Conservation (phyloP, 805 yeast species). For the Candida ortonii region DNA sequence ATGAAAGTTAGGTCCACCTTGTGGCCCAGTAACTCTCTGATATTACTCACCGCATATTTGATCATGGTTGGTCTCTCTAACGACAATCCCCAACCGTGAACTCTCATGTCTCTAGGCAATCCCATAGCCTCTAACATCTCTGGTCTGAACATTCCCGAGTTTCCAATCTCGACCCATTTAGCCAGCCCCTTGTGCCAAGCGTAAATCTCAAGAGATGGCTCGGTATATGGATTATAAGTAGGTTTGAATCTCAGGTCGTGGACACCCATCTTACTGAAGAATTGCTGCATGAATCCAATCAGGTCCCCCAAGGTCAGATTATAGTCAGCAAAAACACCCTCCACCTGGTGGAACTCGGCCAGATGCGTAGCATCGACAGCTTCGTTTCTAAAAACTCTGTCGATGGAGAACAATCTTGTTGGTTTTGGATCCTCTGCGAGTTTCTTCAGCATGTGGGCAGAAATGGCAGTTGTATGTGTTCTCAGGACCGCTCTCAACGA, state of each 20-base stretch:
- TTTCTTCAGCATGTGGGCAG: conserved; percentile 81
- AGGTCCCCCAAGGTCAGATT: conserved; percentile 91
- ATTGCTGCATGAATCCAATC: conserved; percentile 97
- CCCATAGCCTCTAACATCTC: conserved; percentile 99
- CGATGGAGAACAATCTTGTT: conserved; percentile 89
- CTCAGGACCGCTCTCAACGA: conserved; percentile 88
- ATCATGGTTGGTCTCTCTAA: conserved; percentile 99
- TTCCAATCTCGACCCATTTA: conserved; percentile 99
- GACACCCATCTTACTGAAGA: conserved; percentile 97
- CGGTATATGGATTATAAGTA: conserved; percentile 98
- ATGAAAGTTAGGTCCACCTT: conserved; percentile 93
- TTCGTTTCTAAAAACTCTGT: conserved; percentile 98
- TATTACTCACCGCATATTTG: conserved; percentile 91
- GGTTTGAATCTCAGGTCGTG: conserved; percentile 94
- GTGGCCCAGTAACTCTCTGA: conserved; percentile 95
- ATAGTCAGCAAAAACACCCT: conserved; percentile 97
- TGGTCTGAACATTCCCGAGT: conserved; percentile 99
- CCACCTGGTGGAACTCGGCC: conserved; percentile 99
- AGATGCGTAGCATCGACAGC: conserved; percentile 99
- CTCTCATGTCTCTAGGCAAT: conserved; percentile 88
- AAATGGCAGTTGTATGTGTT: conserved; percentile 96
- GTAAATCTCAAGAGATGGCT: conserved; percentile 96
- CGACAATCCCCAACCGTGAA: conserved; percentile 95
- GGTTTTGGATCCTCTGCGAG: conserved; percentile 89
- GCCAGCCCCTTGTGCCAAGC: conserved; percentile 93